phyloP scores from a whole-genome alignment of 2,329 filamentous ascomycete species.

The Monosporascus sp. region DNA sequence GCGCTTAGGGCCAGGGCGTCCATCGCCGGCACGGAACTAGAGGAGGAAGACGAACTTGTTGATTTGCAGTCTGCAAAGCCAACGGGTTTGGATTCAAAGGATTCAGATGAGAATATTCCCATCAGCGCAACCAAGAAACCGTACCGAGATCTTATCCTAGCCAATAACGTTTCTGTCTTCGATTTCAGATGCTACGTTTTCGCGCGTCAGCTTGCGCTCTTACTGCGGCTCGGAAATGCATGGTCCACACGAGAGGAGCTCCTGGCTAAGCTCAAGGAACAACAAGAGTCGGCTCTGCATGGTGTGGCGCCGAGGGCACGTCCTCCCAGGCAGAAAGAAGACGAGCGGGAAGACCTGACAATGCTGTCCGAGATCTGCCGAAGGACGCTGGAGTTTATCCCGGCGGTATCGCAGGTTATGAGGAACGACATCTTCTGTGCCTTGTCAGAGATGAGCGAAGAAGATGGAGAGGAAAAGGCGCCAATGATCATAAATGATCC shows the following conservation, averaged over 20 bases:
- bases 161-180: constrained; percentile 92
- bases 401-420: constrained; percentile 72
- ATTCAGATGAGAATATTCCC: constrained; percentile 51
- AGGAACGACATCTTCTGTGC: constrained; percentile 70
- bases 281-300: constrained; percentile 53
- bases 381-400: constrained; percentile 78
- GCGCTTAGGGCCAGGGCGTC: constrained; percentile 48
- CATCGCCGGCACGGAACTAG: constrained; percentile 31
- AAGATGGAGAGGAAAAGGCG: constrained; percentile 30
- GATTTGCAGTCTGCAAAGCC: constrained; percentile 43
- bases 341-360: constrained; percentile 65
- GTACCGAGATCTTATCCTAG: constrained; percentile 86
- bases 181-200: constrained; percentile 96
- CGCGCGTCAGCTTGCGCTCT: constrained; percentile 74
- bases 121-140: constrained; percentile 65
- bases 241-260: constrained; percentile 58
- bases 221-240: constrained; percentile 77
- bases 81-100: constrained; percentile 19
- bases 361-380: constrained; percentile 84
- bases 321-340: constrained; percentile 44
- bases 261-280: constrained; percentile 55
- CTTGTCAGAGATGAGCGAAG: constrained; percentile 37
- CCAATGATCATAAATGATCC: constrained; percentile 26
- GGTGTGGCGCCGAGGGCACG: constrained; percentile 50
- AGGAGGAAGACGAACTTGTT: constrained; percentile 35